Evolutionary conservation across 179 eudicot genomes (phyloP).

Genomic region (Beta lomatogona): DNA sequence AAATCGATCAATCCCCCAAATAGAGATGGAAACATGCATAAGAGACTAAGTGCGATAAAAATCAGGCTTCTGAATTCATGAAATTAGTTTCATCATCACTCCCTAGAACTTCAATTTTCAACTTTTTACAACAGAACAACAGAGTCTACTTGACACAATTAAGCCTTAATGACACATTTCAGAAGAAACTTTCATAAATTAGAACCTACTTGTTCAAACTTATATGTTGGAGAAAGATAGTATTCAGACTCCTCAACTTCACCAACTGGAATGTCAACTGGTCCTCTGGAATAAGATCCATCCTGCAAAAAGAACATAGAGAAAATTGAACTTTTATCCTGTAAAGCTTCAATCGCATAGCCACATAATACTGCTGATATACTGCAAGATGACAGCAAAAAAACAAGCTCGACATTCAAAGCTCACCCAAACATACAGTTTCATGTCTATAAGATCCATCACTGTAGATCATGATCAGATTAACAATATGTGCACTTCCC

Average conservation of each 20-base stretch:
- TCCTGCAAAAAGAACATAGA: slow-evolving; percentile 57
- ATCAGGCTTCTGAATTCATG: neutral
- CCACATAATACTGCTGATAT: neutral
- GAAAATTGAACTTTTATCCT: neutral
- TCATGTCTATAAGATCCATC: neutral
- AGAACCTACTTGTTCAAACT: slow-evolving; percentile 89
- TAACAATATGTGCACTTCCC: neutral
- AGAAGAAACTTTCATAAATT: neutral
- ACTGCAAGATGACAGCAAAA: neutral
- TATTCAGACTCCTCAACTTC: slow-evolving; percentile 65
- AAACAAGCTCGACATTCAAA: neutral
- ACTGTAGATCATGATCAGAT: neutral
- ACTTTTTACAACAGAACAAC: neutral
- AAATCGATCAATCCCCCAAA: neutral
- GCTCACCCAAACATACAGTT: neutral
- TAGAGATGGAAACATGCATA: neutral
- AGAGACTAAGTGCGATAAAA: neutral
- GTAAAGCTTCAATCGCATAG: neutral
- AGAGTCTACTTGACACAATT: neutral
- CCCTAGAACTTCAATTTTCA: neutral
- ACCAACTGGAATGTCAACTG: slow-evolving; percentile 86
- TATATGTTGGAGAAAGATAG: slow-evolving; percentile 79
- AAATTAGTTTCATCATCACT: neutral
- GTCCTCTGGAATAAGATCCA: slow-evolving; percentile 98
- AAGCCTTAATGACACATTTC: neutral